Conservation (phyloP, 2,329 filamentous ascomycete genomes). For the Metarhizium robertsii region DNA sequence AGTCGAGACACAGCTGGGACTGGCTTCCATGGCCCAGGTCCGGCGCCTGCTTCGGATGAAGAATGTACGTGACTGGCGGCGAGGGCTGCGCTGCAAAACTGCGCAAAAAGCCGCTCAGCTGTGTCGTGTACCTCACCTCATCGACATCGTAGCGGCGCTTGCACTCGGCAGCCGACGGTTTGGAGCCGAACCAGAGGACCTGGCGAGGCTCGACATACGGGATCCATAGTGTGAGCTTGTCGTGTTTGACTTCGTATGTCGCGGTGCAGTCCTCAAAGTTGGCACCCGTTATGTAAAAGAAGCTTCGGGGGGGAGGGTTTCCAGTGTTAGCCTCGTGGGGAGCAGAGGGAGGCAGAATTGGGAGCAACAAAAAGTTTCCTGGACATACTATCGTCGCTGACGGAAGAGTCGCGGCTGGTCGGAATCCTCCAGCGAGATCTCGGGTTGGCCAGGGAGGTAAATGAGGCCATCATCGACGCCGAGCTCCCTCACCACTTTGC, state of each 20-base stretch:
- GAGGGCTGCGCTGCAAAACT: conserved; percentile 24
- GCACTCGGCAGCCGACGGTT: conserved; percentile 52
- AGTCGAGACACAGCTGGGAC: conserved; percentile 33
- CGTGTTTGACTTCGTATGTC: conserved; percentile 48
- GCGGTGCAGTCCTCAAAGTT: conserved; percentile 45
- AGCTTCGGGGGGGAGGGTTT: conserved; percentile 26
- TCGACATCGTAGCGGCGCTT: conserved; percentile 59
- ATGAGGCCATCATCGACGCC: conserved; percentile 41
- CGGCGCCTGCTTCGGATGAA: conserved; percentile 36
- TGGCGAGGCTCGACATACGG: conserved; percentile 55
- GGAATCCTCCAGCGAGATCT: conserved; percentile 46
- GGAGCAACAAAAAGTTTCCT: too few relatives aligned
- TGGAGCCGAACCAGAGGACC: conserved; percentile 55
- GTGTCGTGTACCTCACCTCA: conserved; percentile 51
- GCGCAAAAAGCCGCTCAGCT: conserved; percentile 38
- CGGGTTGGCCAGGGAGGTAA: conserved; percentile 44
- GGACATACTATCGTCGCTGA: conserved; percentile 47
- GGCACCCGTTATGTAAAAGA: conserved; percentile 48
- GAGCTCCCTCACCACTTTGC: conserved; percentile 44
- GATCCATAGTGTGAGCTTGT: conserved; percentile 64
- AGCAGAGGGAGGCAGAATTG: not conserved
- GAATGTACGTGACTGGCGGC: conserved; percentile 32
- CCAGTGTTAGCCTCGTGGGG: not conserved
- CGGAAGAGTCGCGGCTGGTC: conserved; percentile 47
- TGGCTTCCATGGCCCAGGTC: conserved; percentile 9